These are phyloP conservation scores for Vachellia pachyceras DNA, from an alignment of 306 rosid species.

Conservation along the genomic window DNA sequence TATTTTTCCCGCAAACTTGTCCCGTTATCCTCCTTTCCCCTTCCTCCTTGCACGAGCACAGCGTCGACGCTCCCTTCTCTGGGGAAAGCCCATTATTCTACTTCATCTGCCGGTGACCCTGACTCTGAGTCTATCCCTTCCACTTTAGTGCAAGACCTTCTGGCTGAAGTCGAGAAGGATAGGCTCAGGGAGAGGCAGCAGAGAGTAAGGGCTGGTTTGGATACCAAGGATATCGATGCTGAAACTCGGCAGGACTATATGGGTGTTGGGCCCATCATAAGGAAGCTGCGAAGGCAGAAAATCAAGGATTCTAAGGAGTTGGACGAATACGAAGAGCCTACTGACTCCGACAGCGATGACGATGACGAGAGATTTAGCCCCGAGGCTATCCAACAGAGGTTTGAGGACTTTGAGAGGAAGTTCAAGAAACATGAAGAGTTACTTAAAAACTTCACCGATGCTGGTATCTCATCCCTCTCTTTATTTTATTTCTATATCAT, in stretches of 20 bases:
- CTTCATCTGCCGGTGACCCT: slow-evolving; percentile 29
- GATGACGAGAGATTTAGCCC: slow-evolving; percentile 60
- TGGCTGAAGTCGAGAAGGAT: slow-evolving; percentile 67
- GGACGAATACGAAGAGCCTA: slow-evolving; percentile 62
- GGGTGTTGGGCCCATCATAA: slow-evolving; percentile 68
- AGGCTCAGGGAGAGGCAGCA: slow-evolving; percentile 64
- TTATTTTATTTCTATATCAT: neutral
- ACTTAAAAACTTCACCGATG: slow-evolving; percentile 54
- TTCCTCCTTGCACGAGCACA: slow-evolving; percentile 21
- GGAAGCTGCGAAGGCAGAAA: slow-evolving; percentile 65
- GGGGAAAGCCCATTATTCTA: slow-evolving; percentile 47
- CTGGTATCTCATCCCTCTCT: slow-evolving; percentile 49
- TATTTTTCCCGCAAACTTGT: slow-evolving; percentile 32
- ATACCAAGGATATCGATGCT: slow-evolving; percentile 67
- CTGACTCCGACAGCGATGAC: slow-evolving; percentile 83
- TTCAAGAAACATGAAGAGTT: slow-evolving; percentile 66
- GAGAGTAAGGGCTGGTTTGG: slow-evolving; percentile 61
- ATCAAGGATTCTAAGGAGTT: slow-evolving; percentile 47
- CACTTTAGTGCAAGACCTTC: slow-evolving; percentile 55
- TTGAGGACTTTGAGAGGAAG: slow-evolving; percentile 66
- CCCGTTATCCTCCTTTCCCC: slow-evolving; percentile 32
- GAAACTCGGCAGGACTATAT: slow-evolving; percentile 65
- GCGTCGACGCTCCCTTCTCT: slow-evolving; percentile 17
- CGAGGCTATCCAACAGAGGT: slow-evolving; percentile 52
- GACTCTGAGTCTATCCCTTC: neutral